These are phyloP conservation scores for Pleurotus sapidus DNA, from an alignment of 768 basidiomycete species.

Conservation along the genomic window DNA sequence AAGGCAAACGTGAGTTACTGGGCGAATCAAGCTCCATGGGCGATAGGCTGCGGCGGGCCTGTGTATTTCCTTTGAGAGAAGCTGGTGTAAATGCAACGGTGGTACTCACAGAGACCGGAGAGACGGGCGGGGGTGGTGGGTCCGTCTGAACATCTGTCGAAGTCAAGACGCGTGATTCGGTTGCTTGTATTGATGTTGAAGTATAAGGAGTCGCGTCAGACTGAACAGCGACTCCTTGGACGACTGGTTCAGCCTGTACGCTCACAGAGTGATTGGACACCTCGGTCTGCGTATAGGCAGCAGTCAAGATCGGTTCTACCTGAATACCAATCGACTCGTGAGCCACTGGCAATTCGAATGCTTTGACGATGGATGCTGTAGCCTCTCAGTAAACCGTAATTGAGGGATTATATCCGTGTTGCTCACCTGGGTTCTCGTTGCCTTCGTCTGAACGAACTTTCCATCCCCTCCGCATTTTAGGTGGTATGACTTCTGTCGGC, in stretches of 20 bases:
- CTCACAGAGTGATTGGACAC: slow-evolving; percentile 12
- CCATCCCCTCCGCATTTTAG: slow-evolving; percentile 67
- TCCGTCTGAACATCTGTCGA: slow-evolving; percentile 20
- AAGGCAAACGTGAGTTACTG: slow-evolving; percentile 23
- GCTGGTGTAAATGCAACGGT: too few species aligned
- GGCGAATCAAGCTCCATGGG: slow-evolving; percentile 62
- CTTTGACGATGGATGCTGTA: not conserved
- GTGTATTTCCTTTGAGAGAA: not conserved
- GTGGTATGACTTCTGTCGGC: slow-evolving; percentile 43
- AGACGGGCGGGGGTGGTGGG: not conserved
- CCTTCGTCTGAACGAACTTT: slow-evolving; percentile 45
- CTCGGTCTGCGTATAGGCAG: slow-evolving; percentile 35
- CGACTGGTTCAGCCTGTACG: slow-evolving; percentile 18
- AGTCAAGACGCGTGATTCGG: slow-evolving; percentile 12
- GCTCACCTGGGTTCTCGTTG: slow-evolving; percentile 37
- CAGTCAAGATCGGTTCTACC: slow-evolving; percentile 29
- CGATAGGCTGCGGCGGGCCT: slow-evolving; percentile 41
- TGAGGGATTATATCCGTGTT: not conserved
- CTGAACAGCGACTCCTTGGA: slow-evolving; percentile 18
- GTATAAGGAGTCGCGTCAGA: slow-evolving; percentile 7
- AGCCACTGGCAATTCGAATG: slow-evolving; percentile 11
- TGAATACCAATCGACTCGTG: slow-evolving; percentile 46
- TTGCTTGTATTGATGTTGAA: slow-evolving; percentile 16
- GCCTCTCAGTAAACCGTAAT: slow-evolving; percentile 6
- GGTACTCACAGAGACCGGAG: slow-evolving; percentile 4